phyloP scores from a whole-genome alignment of 805 yeast genomes.

The Pachysolen tannophilus region DNA sequence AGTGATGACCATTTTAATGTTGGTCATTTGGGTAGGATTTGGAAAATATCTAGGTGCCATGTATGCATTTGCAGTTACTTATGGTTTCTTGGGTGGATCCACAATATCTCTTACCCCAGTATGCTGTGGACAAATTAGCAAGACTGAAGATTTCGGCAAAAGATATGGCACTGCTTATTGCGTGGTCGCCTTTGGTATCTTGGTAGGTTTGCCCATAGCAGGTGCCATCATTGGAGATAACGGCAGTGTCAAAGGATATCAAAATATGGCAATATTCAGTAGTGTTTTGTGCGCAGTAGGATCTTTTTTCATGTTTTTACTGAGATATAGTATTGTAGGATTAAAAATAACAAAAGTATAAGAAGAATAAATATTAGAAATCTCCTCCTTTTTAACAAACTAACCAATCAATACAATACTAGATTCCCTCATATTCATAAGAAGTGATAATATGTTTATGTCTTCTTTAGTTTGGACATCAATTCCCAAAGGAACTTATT shows the following conservation, averaged over 20 bases:
- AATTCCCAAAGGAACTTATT: no score
- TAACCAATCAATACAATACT: no score
- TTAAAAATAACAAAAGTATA: slow-evolving; percentile 5
- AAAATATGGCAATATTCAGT: slow-evolving; percentile 7
- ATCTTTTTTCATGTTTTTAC: not conserved
- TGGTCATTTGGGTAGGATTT: slow-evolving; percentile 60
- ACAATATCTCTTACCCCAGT: slow-evolving; percentile 60
- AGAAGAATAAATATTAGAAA: not conserved
- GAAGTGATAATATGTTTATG: no score
- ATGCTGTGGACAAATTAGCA: slow-evolving; percentile 60
- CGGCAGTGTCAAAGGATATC: slow-evolving; percentile 3
- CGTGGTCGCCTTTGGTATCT: slow-evolving; percentile 31
- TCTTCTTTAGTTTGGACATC: no score
- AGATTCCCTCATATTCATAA: no score
- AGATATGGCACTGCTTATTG: slow-evolving; percentile 64
- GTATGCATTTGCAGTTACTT: slow-evolving; percentile 43
- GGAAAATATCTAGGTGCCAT: slow-evolving; percentile 36
- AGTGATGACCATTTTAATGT: slow-evolving; percentile 34
- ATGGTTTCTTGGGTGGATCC: slow-evolving; percentile 56
- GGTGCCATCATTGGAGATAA: slow-evolving; percentile 9
- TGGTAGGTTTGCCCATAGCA: slow-evolving; percentile 42
- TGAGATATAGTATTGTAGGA: slow-evolving; percentile 5
- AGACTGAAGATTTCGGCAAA: slow-evolving; percentile 58
- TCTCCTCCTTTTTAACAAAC: no score
- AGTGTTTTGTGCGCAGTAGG: slow-evolving; percentile 5